Percentiles rank a stretch among this genome's conserved stretches.
Evolutionary conservation across 2,329 filamentous ascomycete species (phyloP).

Genomic region (Phialophora macrospora): DNA sequence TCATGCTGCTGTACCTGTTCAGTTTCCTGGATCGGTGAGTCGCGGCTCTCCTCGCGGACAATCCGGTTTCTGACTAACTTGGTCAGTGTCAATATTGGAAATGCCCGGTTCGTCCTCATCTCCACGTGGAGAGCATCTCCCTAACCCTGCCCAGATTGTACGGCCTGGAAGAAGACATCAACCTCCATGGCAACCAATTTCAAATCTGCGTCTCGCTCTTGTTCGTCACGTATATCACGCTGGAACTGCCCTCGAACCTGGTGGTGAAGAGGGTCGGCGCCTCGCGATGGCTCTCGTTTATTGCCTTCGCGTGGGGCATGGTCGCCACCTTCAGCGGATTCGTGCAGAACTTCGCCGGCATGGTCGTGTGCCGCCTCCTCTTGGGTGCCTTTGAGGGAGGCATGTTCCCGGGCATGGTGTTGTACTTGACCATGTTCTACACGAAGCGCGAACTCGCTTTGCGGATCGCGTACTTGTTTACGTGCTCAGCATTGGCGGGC

Average conservation of each 20-base stretch:
- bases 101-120: slow-evolving; percentile 44
- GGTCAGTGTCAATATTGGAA: slow-evolving; percentile 50
- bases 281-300: slow-evolving; percentile 55
- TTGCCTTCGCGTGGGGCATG: slow-evolving; percentile 37
- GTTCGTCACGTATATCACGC: slow-evolving; percentile 63
- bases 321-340: slow-evolving; percentile 57
- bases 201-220: slow-evolving; percentile 68
- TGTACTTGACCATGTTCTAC: slow-evolving; percentile 55
- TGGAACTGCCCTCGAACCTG: slow-evolving; percentile 47
- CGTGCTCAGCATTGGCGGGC: slow-evolving; percentile 55
- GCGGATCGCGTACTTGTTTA: slow-evolving; percentile 51
- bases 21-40: slow-evolving; percentile 52
- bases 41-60: not conserved
- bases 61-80: not conserved
- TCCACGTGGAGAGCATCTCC: not conserved
- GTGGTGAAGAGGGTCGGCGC: slow-evolving; percentile 55
- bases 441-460: slow-evolving; percentile 49
- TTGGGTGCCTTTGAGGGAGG: slow-evolving; percentile 48
- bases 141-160: slow-evolving; percentile 39
- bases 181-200: slow-evolving; percentile 62
- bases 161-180: slow-evolving; percentile 50
- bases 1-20: slow-evolving; percentile 65
- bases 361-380: slow-evolving; percentile 50
- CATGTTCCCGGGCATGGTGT: slow-evolving; percentile 49
- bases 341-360: slow-evolving; percentile 48